A percentile compares a stretch with the other conserved stretches of the same genome.
phyloP scores from a whole-genome alignment of 1,139 yeast species.

The Yamadazyma diddensiae region DNA sequence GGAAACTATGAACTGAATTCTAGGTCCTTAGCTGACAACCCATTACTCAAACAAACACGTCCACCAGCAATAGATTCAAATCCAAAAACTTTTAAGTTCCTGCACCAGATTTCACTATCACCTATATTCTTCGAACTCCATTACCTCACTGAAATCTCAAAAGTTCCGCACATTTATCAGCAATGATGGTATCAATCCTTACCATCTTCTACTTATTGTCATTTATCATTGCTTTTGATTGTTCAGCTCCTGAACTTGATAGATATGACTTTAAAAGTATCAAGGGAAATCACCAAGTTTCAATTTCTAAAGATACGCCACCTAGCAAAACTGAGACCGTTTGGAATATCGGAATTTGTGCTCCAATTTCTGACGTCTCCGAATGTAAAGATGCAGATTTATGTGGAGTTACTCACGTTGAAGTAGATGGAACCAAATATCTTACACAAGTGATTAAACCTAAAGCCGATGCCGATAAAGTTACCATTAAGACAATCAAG shows the following conservation, averaged over 20 bases:
- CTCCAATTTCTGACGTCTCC: slow-evolving; percentile 37
- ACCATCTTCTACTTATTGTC: too few species aligned
- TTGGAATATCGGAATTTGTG: slow-evolving; percentile 76
- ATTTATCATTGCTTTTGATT: slow-evolving; percentile 29
- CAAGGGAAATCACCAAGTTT: slow-evolving; percentile 45
- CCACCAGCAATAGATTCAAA: too few species aligned
- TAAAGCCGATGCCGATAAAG: slow-evolving; percentile 35
- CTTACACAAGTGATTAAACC: slow-evolving; percentile 57
- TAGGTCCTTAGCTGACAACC: too few species aligned
- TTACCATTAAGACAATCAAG: slow-evolving; percentile 21
- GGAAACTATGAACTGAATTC: too few species aligned
- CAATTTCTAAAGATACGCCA: slow-evolving; percentile 57
- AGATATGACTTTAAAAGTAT: slow-evolving; percentile 44
- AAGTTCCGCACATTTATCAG: too few species aligned
- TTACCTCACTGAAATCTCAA: too few species aligned
- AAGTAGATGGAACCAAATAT: slow-evolving; percentile 37
- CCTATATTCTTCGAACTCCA: too few species aligned
- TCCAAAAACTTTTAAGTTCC: too few species aligned
- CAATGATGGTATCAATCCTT: too few species aligned
- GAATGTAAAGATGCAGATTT: slow-evolving; percentile 66
- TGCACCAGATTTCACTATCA: too few species aligned
- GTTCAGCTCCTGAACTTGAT: slow-evolving; percentile 39
- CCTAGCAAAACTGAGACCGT: slow-evolving; percentile 63
- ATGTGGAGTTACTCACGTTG: slow-evolving; percentile 60
- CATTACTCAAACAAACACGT: too few species aligned